Evolutionary conservation across 2,329 filamentous ascomycete genomes (phyloP), one percentile per base, ranked within the genome.

Genomic region (Penicillium sp.): DNA sequence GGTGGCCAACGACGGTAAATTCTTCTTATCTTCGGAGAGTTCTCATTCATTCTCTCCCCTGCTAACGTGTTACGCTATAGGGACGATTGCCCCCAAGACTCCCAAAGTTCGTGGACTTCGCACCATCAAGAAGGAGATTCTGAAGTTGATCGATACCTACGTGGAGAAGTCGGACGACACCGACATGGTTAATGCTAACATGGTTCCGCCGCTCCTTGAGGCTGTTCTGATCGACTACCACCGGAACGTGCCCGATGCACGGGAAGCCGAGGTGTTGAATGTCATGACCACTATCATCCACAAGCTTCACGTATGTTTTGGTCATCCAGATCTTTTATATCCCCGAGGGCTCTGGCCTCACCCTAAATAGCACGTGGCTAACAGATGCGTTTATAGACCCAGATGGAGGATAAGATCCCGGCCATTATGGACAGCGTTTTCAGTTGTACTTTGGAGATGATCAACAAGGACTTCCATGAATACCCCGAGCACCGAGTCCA

Each of bases 401-500:
- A 98, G 72, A 99, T 99, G 96, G 95, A 98, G 75, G 95, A 98
- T 74, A 95, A 98, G 78, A 92, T 99, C 45, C 92, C 95, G 10
- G 89, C 89, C 51, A 98, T 99, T 72, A 96, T 99, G 91, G 93
- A 98, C 77, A 96, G 94, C 67, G 92, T 99, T 28, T 99, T 99
- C 71, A 94, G 98, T 78, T 98, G 94, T 82, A 99, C 95, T 3
- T 83, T 99, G 58, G 92, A 96, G 71, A 99, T 99, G 95, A 99
- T 99, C 81, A 99, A 98, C 86, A 99, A 99, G 81, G 95, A 99
- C 78, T 99, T 99, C 78, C 97, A 96, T 49, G 95, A 99, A 75
- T 99, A 96, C 76, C 95, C 95, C 0, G 95, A 99, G 76, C 95
- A 99, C 75, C 90, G 96, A 59, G 95, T 99, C n/a, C 94, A 98